Percentiles rank a stretch among this genome's conserved stretches.
Conservation (phyloP, 345 rosid genomes). For the Physaria fendleri region DNA sequence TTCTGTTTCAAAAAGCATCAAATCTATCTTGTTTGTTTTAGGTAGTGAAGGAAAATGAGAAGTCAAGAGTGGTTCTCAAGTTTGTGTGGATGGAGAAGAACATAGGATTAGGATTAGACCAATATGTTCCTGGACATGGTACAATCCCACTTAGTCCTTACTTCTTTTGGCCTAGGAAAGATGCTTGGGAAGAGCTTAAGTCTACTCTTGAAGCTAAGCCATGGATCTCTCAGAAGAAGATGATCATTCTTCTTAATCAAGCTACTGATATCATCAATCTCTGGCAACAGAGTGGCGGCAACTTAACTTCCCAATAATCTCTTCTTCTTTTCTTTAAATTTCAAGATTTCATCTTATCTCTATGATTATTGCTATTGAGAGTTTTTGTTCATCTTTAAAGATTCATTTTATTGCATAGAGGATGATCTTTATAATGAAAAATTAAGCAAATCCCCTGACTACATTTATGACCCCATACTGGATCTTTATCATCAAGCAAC, state of each 20-base stretch:
- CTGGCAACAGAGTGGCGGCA: constrained; percentile 89
- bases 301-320: constrained; percentile 36
- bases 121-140: constrained; percentile 65
- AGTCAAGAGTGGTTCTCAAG: constrained; percentile 61
- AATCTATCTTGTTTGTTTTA: not conserved
- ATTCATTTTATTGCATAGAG: too few relatives aligned
- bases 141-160: constrained; percentile 69
- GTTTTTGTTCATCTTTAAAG: too few relatives aligned
- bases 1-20: constrained; percentile 9
- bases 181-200: constrained; percentile 88
- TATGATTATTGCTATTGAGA: not conserved
- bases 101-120: constrained; percentile 68
- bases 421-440: too few relatives aligned
- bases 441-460: too few relatives aligned
- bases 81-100: constrained; percentile 91
- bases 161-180: constrained; percentile 77
- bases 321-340: not conserved
- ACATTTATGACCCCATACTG: too few relatives aligned
- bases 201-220: constrained; percentile 65
- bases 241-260: constrained; percentile 76
- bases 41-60: constrained; percentile 43
- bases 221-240: constrained; percentile 76
- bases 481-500: not conserved
- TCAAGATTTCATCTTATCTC: not conserved
- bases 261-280: constrained; percentile 82